phyloP scores from a whole-genome alignment of 768 basidiomycete species.

The Lactarius akahatsu region DNA sequence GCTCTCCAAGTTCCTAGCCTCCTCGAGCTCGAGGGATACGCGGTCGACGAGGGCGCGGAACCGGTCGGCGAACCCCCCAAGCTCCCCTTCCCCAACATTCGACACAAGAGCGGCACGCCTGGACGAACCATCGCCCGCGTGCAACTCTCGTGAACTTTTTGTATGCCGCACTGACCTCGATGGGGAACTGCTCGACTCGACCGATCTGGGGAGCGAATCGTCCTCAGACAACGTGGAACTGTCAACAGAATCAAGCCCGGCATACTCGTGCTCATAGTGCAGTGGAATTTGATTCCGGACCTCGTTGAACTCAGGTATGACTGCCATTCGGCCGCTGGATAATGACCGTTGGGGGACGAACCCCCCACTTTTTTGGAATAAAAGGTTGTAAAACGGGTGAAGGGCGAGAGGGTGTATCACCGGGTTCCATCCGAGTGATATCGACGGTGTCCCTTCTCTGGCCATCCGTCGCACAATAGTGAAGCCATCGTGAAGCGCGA shows the following conservation, averaged over 20 bases:
- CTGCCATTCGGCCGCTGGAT: conserved; percentile 17
- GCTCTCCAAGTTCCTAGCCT: conserved; percentile 41
- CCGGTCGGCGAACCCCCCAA: conserved; percentile 47
- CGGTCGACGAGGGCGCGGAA: conserved; percentile 53
- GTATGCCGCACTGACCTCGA: conserved; percentile 13
- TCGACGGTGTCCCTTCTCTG: conserved; percentile 9
- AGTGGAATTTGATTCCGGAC: not conserved
- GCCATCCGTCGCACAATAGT: conserved; percentile 10
- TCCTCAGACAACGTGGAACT: conserved; percentile 23
- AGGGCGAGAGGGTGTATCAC: conserved; percentile 10
- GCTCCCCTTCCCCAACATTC: conserved; percentile 36
- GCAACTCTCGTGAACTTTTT: conserved; percentile 10
- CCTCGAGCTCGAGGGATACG: conserved; percentile 54
- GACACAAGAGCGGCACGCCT: not conserved
- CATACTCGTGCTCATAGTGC: conserved; percentile 3
- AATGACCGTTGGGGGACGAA: conserved; percentile 15
- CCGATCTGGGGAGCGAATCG: conserved; percentile 11
- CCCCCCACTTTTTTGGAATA: not conserved
- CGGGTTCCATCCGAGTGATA: not conserved
- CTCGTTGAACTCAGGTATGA: conserved; percentile 24
- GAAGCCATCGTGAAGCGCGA: conserved; percentile 1
- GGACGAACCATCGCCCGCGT: not conserved
- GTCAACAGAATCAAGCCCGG: conserved; percentile 9
- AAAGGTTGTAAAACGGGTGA: conserved; percentile 3
- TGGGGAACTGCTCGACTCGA: conserved; percentile 10